phyloP scores from a whole-genome alignment of 2,329 filamentous ascomycete species.

The Knufia petricola region DNA sequence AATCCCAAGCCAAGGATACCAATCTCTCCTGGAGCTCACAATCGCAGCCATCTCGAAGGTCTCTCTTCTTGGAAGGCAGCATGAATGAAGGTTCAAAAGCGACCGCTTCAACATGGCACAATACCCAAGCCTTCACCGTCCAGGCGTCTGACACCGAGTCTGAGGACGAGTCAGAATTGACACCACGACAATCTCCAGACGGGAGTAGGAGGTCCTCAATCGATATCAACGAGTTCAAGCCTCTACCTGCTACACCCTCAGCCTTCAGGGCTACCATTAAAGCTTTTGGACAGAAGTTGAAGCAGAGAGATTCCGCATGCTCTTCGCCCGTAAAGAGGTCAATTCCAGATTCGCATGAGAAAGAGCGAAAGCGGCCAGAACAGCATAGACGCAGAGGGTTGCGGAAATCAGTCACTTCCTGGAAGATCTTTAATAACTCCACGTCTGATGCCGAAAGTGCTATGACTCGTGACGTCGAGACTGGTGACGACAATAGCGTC shows the following conservation, averaged over 20 bases:
- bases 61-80: slow-evolving; percentile 64
- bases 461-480: neutral
- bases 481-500: neutral
- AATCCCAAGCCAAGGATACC: neutral
- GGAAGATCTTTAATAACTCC: slow-evolving; percentile 13
- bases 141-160: slow-evolving; percentile 11
- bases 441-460: neutral
- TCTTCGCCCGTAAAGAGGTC: slow-evolving; percentile 89
- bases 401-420: slow-evolving; percentile 21
- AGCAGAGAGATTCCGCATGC: neutral
- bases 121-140: slow-evolving; percentile 6
- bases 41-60: slow-evolving; percentile 29
- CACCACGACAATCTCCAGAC: slow-evolving; percentile 13
- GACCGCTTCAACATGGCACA: slow-evolving; percentile 20
- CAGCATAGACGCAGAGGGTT: slow-evolving; percentile 29
- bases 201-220: slow-evolving; percentile 12
- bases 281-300: slow-evolving; percentile 17
- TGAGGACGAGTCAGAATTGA: slow-evolving; percentile 3
- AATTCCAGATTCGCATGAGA: too few relatives aligned
- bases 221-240: slow-evolving; percentile 21
- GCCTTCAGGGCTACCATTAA: slow-evolving; percentile 17
- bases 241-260: slow-evolving; percentile 14
- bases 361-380: slow-evolving; percentile 83
- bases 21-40: neutral
- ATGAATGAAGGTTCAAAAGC: slow-evolving; percentile 61